Evolutionary conservation across 441 rosid genomes (phyloP).

Genomic region (Pelargonium cotyledonis): DNA sequence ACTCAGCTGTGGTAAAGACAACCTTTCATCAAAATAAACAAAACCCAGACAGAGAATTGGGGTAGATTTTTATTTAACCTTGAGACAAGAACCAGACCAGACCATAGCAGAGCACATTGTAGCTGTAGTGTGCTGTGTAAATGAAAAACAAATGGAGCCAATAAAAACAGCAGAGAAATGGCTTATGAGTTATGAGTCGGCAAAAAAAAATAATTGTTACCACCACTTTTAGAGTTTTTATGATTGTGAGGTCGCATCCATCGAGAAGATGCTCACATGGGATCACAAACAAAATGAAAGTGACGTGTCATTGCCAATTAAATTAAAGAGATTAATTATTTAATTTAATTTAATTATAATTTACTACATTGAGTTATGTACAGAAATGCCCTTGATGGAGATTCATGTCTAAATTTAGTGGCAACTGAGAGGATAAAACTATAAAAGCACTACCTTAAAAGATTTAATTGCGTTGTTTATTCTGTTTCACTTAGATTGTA

Average conservation of each 20-base stretch:
- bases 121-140: constrained; percentile 1
- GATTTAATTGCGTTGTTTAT: too few species aligned
- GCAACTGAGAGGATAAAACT: not conserved
- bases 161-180: constrained; percentile 20
- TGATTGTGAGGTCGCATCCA: constrained; percentile 37
- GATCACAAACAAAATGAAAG: constrained; percentile 37
- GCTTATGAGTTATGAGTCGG: constrained; percentile 27
- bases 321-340: not conserved
- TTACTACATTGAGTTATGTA: not conserved
- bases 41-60: not conserved
- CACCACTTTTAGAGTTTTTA: constrained; percentile 12
- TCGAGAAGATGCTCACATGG: constrained; percentile 53
- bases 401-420: not conserved
- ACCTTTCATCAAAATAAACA: not conserved
- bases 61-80: not conserved
- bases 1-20: not conserved
- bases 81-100: constrained; percentile 3
- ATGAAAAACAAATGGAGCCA: constrained; percentile 8
- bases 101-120: not conserved
- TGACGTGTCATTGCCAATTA: constrained; percentile 24
- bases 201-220: constrained; percentile 8
- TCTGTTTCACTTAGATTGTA: not conserved
- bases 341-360: too few species aligned
- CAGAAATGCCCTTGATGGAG: constrained; percentile 19
- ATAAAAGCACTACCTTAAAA: not conserved